Conservation (phyloP, 1,139 yeast genomes). For the Zygosaccharomyces pseudobailii region DNA sequence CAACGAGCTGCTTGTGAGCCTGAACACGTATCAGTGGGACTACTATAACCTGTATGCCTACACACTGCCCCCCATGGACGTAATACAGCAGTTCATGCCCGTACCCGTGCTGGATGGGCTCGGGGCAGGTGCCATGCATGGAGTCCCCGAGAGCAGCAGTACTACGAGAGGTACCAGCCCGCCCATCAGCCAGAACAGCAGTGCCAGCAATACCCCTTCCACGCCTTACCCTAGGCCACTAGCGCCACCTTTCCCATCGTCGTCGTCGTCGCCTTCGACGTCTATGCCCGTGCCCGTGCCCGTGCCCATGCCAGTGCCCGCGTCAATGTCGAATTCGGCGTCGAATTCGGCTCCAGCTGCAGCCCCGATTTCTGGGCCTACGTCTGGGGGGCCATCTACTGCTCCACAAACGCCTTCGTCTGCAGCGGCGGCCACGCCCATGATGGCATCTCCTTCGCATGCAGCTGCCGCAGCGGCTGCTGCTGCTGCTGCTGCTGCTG, state of each 20-base stretch:
- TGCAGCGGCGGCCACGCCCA: not conserved
- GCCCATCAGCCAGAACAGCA: not conserved
- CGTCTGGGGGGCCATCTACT: not conserved
- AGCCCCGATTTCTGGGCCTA: not conserved
- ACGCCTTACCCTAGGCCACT: slow-evolving; percentile 1
- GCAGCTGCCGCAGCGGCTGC: not conserved
- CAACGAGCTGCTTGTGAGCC: slow-evolving; percentile 24
- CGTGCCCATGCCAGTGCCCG: not conserved
- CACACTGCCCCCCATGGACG: slow-evolving; percentile 14
- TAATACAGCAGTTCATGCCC: slow-evolving; percentile 2
- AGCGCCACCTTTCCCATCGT: slow-evolving; percentile 8
- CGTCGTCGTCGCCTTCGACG: slow-evolving; percentile 8
- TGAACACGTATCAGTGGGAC: slow-evolving; percentile 33
- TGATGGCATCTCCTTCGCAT: not conserved
- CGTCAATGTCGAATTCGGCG: not conserved
- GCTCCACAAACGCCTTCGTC: not conserved
- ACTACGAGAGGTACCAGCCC: not conserved
- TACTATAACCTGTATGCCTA: slow-evolving; percentile 29
- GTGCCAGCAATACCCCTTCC: not conserved
- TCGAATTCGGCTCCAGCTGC: not conserved
- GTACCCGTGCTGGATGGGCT: not conserved
- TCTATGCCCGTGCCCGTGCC: not conserved
- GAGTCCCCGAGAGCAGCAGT: not conserved
- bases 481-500: not conserved
- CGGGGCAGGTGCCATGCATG: not conserved